Evolutionary conservation across 495 filamentous ascomycete species (phyloP).

Genomic region (Penicillium robsamsonii): DNA sequence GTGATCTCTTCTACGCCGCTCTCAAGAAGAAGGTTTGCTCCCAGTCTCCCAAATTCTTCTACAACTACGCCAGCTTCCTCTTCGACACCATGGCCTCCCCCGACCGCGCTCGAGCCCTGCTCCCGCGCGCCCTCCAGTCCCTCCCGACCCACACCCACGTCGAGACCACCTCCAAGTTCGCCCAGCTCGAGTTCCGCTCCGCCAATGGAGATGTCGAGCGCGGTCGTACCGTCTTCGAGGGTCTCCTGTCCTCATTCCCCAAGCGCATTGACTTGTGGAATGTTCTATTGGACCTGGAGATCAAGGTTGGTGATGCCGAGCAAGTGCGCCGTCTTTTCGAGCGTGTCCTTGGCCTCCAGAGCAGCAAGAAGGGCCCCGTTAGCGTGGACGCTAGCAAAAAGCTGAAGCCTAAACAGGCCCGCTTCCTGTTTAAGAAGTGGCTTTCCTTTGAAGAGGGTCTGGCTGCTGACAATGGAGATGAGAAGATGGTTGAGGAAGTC

Average conservation of each 20-base stretch:
- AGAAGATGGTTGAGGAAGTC: conserved; percentile 68
- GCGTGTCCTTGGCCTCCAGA: conserved; percentile 58
- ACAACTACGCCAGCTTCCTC: conserved; percentile 94
- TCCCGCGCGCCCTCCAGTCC: conserved; percentile 84
- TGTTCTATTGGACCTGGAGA: conserved; percentile 83
- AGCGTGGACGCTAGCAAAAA: conserved; percentile 39
- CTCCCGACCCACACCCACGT: conserved; percentile 70
- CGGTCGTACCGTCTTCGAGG: conserved; percentile 92
- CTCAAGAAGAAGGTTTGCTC: conserved; percentile 80
- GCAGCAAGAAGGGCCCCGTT: conserved; percentile 55
- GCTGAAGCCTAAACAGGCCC: conserved; percentile 69
- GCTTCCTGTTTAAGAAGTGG: conserved; percentile 83
- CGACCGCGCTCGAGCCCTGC: conserved; percentile 71
- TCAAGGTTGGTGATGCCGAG: conserved; percentile 60
- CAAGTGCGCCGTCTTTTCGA: conserved; percentile 75
- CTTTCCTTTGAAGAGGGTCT: conserved; percentile 71
- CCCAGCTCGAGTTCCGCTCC: conserved; percentile 83
- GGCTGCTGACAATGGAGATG: conserved; percentile 51
- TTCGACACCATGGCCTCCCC: conserved; percentile 66
- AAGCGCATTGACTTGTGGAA: conserved; percentile 93
- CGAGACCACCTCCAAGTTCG: conserved; percentile 80
- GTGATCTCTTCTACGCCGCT: conserved; percentile 79
- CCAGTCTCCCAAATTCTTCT: conserved; percentile 72
- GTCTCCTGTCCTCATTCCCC: conserved; percentile 75
- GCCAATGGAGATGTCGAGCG: conserved; percentile 82